phyloP scores from a whole-genome alignment of 306 rosid genomes.

The Gastrolobium villosum region DNA sequence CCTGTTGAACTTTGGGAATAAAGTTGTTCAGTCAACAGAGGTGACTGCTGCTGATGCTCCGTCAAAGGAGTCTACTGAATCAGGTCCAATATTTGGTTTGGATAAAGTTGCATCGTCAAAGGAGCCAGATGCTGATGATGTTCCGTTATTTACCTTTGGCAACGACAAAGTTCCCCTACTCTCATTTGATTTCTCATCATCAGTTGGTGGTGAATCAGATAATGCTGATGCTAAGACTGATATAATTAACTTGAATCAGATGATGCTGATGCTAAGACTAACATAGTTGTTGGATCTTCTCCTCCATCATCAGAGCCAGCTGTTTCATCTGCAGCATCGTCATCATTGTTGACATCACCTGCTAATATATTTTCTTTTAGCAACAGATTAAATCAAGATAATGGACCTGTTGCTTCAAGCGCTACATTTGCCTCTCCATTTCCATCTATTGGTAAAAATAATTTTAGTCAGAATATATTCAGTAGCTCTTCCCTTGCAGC shows the following conservation, averaged over 20 bases:
- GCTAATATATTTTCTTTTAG: conserved; percentile 51
- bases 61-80: conserved; percentile 22
- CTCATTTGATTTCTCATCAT: conserved; percentile 53
- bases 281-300: conserved; percentile 49
- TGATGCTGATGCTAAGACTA: conserved; percentile 57
- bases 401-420: conserved; percentile 59
- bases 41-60: conserved; percentile 16
- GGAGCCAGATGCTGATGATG: conserved; percentile 52
- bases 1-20: too few species aligned
- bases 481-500: conserved; percentile 50
- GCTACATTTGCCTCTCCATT: conserved; percentile 49
- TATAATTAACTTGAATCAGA: conserved; percentile 53
- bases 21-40: conserved; percentile 29
- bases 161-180: conserved; percentile 47
- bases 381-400: conserved; percentile 52
- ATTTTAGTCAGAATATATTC: conserved; percentile 56
- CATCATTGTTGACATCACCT: conserved; percentile 52
- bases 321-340: conserved; percentile 55
- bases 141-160: conserved; percentile 46
- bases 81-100: conserved; percentile 45
- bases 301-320: conserved; percentile 54
- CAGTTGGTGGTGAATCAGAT: conserved; percentile 51
- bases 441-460: conserved; percentile 46
- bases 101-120: conserved; percentile 53
- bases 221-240: too few species aligned